Base-by-base conservation (phyloP, 306 rosid species). In the Rosa persica region DNA sequence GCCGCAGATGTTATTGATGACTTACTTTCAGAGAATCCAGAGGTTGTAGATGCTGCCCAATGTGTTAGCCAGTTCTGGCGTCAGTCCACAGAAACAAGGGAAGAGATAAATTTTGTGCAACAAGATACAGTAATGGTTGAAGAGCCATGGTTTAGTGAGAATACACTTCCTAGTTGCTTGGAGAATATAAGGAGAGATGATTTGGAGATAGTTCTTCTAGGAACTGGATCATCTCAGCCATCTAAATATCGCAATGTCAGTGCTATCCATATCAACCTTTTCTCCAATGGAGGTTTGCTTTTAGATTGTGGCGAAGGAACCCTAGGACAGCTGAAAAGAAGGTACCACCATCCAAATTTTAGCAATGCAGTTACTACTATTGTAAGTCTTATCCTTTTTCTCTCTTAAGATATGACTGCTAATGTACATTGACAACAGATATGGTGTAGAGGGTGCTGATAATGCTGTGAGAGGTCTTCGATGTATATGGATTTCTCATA, bases 251-350 rank as follows among this genome's bases (percentile, higher is more conserved):
- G 98, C 62, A 95, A 95, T 82, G 99, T 93, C 76, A 93, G 87
- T 81, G 89, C 99, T 42, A 86, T 95, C 80, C 87, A 93, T 79
- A 83, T 95, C 68, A 91, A 95, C 81, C 98, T 95, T 81, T 95
- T 95, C 46, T 81, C 89, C 6, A 91, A 85, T 73, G 98, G 98
- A 76, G 89, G 99, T 54, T 73, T 93, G 74, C 96, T 95, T 61
- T 89, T 95, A 74, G 99, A 95, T 83, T 91, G 96, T 72, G 98
- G 98, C 9, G 99, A 95, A 86, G 99, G 99, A 83, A 89, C 98
- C 67, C 82, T 95, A 62, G 98, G 96, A 74, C 99, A 95, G 81
- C 90, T 95, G 46, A 95, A 95, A 88, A 87, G 99, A 88, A 93
- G 98, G 98, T 77, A 84, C 36, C 74, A 30, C 48, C 60, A 3